Percentiles rank a stretch among this genome's conserved stretches.
Evolutionary conservation across 225 moss, liverwort and hornwort species (phyloP).

Genomic region (Polytrichum formosum): DNA sequence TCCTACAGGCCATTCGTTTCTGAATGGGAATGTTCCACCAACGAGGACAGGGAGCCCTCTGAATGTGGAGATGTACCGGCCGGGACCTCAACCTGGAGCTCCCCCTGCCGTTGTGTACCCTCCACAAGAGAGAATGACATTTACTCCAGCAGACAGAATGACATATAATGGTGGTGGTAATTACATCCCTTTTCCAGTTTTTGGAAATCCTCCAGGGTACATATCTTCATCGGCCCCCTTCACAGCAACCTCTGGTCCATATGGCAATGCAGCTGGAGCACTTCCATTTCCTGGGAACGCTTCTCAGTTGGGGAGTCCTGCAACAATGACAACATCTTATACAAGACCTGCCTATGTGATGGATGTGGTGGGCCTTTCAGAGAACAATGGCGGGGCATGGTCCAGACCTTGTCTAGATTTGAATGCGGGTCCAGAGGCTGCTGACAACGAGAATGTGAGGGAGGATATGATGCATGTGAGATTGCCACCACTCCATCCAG

Average conservation of each 20-base stretch:
- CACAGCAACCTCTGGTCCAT: constrained; percentile 51
- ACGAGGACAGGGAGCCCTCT: constrained; percentile 46
- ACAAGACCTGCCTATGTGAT: constrained; percentile 40
- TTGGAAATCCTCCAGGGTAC: constrained; percentile 58
- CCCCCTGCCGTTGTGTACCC: constrained; percentile 56
- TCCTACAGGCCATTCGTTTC: constrained; percentile 68
- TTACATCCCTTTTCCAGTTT: constrained; percentile 53
- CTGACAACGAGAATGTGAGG: constrained; percentile 63
- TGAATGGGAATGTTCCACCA: constrained; percentile 46
- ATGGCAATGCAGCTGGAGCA: constrained; percentile 58
- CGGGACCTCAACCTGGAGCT: constrained; percentile 38
- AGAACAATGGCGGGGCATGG: constrained; percentile 46
- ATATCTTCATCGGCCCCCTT: constrained; percentile 56
- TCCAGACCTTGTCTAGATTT: constrained; percentile 78
- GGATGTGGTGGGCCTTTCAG: constrained; percentile 48
- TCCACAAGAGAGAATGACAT: constrained; percentile 33
- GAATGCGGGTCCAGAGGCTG: constrained; percentile 86
- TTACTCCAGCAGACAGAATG: constrained; percentile 56
- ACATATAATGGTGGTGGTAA: constrained; percentile 41
- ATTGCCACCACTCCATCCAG: constrained; percentile 53
- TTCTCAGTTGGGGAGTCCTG: constrained; percentile 45
- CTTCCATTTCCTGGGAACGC: constrained; percentile 57
- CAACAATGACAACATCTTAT: constrained; percentile 52
- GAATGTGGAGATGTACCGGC: constrained; percentile 60
- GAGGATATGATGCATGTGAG: constrained; percentile 76